A percentile compares a stretch with the other conserved stretches of the same genome.
Conservation (phyloP, 176 grass and related monocot species). For the Avena atlantica region DNA sequence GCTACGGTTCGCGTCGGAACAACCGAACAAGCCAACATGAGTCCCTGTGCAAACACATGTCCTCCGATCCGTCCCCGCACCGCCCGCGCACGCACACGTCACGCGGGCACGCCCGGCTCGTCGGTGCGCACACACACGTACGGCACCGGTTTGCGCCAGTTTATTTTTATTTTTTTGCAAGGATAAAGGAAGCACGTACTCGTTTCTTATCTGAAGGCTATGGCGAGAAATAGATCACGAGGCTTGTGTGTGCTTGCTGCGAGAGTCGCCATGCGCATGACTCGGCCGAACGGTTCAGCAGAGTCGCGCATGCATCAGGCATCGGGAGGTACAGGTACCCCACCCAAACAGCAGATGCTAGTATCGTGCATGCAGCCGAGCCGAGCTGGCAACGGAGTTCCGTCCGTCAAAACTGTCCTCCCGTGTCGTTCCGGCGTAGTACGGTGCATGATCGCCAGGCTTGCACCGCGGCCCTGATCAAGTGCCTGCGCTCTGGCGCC, state of each 20-base stretch:
- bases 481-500: neutral
- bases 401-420: neutral
- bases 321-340: neutral
- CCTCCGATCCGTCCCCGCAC: neutral
- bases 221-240: no score
- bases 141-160: neutral
- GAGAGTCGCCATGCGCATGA: no score
- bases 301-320: neutral
- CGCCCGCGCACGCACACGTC: neutral
- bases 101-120: neutral
- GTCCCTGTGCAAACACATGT: conserved; percentile 12
- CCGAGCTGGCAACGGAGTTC: neutral
- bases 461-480: neutral
- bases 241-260: no score
- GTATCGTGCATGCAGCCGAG: neutral
- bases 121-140: conserved; percentile 3
- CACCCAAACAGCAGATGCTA: neutral
- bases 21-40: neutral
- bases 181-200: no score
- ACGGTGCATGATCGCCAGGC: conserved; percentile 22
- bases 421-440: neutral
- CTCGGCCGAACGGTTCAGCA: neutral
- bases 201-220: no score
- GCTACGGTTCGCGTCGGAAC: neutral
- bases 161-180: no score